Conservation (phyloP, 2,329 filamentous ascomycete genomes). For the Colletotrichum sp. region DNA sequence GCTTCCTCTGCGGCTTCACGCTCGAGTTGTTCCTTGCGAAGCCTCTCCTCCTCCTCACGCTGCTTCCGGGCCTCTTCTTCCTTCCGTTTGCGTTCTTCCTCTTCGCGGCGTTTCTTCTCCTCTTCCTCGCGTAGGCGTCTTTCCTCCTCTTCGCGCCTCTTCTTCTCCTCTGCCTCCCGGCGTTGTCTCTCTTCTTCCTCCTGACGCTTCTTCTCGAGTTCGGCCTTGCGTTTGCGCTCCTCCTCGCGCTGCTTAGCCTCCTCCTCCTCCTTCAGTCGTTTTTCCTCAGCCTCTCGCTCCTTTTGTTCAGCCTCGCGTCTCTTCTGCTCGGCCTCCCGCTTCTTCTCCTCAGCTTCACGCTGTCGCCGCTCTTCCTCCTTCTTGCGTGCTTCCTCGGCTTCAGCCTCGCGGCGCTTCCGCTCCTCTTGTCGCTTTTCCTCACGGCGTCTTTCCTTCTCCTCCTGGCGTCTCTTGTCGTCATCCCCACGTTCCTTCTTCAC, state of each 20-base stretch:
- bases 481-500: conserved; percentile 41
- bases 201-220: conserved; percentile 26
- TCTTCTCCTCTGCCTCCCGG: conserved; percentile 31
- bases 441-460: conserved; percentile 27
- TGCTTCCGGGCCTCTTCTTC: conserved; percentile 40
- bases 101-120: conserved; percentile 39
- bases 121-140: conserved; percentile 40
- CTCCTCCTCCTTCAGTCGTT: conserved; percentile 33
- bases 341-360: conserved; percentile 20
- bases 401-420: conserved; percentile 34
- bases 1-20: conserved; percentile 55
- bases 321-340: conserved; percentile 22
- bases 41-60: conserved; percentile 52
- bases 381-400: conserved; percentile 35
- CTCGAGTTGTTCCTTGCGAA: conserved; percentile 48
- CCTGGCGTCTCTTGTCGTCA: conserved; percentile 35
- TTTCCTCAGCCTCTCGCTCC: conserved; percentile 41
- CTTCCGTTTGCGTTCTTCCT: conserved; percentile 40
- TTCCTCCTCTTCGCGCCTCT: conserved; percentile 29
- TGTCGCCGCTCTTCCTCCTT: conserved; percentile 22
- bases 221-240: conserved; percentile 28
- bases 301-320: conserved; percentile 32
- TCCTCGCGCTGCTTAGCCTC: conserved; percentile 34
- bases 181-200: conserved; percentile 25
- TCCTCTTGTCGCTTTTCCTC: conserved; percentile 25